A percentile compares a stretch with the other conserved stretches of the same genome.
Evolutionary conservation across 345 rosid genomes (phyloP).

Genomic region (Abelmoschus esculentus): DNA sequence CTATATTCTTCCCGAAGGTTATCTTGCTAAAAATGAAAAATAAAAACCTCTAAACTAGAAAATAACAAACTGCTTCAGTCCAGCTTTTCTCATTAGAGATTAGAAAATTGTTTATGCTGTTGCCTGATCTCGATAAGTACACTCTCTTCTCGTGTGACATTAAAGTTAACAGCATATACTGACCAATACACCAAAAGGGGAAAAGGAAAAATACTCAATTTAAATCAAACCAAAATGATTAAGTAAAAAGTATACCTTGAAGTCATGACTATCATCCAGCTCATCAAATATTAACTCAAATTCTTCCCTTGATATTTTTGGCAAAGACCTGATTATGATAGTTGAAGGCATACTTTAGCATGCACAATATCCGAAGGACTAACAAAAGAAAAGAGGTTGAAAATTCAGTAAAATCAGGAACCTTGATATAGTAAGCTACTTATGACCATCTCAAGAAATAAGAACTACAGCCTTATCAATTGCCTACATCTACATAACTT

Average conservation of each 20-base stretch:
- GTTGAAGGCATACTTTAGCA: constrained; percentile 8
- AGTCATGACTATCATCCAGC: constrained; percentile 86
- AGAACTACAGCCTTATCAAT: background rate
- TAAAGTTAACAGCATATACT: background rate
- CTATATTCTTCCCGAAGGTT: background rate
- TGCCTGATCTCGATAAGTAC: background rate
- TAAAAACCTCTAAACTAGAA: background rate
- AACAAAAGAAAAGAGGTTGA: background rate
- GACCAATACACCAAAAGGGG: background rate
- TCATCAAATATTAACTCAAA: constrained; percentile 79
- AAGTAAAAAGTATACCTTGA: constrained; percentile 50
- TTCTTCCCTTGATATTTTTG: constrained; percentile 78
- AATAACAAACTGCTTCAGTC: background rate
- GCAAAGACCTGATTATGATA: constrained; percentile 56
- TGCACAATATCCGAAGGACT: background rate
- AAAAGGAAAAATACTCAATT: background rate
- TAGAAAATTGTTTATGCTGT: background rate
- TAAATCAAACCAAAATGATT: constrained; percentile 1
- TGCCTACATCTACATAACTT: background rate
- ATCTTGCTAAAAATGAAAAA: background rate
- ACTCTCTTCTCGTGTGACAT: background rate
- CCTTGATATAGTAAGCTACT: background rate
- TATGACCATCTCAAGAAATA: background rate
- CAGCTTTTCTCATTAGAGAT: background rate
- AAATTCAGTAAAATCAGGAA: constrained; percentile 1